These are phyloP conservation scores for Aeminium ludgeri DNA, from an alignment of 495 filamentous ascomycete genomes.

Conservation along the genomic window DNA sequence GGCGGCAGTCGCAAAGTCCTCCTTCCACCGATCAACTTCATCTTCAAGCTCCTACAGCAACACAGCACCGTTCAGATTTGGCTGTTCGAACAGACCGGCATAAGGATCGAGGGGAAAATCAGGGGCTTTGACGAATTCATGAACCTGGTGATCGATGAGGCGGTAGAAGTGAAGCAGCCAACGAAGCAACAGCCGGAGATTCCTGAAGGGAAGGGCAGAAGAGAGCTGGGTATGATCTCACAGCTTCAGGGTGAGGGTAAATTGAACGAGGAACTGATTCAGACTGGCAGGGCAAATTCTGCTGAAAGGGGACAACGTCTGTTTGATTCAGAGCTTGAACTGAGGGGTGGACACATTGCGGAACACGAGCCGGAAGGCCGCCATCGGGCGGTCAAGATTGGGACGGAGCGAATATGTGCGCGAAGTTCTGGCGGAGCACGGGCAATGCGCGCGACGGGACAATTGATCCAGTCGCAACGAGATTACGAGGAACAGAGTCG, in stretches of 20 bases:
- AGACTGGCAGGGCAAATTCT: constrained; percentile 66
- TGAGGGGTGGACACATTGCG: constrained; percentile 23
- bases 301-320: constrained; percentile 90
- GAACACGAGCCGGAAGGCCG: background rate
- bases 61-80: constrained; percentile 80
- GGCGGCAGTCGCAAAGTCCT: constrained; percentile 75
- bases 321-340: constrained; percentile 21
- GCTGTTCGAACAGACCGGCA: constrained; percentile 88
- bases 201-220: constrained; percentile 41
- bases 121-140: constrained; percentile 98
- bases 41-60: constrained; percentile 89
- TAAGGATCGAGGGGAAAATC: constrained; percentile 90
- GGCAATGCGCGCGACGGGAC: too few species aligned
- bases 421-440: too few species aligned
- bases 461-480: too few species aligned
- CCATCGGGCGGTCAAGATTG: too few species aligned
- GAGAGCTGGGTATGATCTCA: constrained; percentile 59
- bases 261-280: too few species aligned
- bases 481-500: too few species aligned
- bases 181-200: constrained; percentile 42
- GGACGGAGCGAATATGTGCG: too few species aligned
- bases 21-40: constrained; percentile 93
- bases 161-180: constrained; percentile 73
- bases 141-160: constrained; percentile 94
- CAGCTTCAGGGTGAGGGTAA: background rate